Evolutionary conservation across 2,329 filamentous ascomycete genomes (phyloP), one percentile per base, ranked within the genome.

Genomic region (Nemania sp.): DNA sequence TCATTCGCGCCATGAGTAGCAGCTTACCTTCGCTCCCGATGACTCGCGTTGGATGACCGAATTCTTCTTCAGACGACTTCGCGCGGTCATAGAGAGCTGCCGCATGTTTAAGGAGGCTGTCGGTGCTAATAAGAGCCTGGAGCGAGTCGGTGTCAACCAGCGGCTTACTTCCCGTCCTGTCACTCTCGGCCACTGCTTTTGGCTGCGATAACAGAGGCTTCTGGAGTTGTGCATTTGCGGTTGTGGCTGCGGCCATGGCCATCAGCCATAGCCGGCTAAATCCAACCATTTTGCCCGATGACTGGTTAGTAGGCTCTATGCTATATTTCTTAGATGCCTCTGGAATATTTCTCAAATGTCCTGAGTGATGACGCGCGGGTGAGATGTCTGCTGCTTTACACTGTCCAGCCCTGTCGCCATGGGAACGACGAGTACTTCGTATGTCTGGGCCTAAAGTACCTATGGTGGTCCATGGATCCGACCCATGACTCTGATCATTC

Each of bases 31-130:
- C 66, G 58, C 84, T 87, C 24, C 86, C 86, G 60, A 90, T 89
- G 19, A 89, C 86, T 48, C 86, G 79, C 1, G 86, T 90, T 1
- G 86, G 86, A 62, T 86, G 86, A 56, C 81, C 80, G 65, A 84
- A 88, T 58, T 88, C 83, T 1, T 78, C 73, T 56, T 80, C 72
- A 9, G 79, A 78, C 47, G 78, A 73, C 68, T 85, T 75, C 0
- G 86, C 86, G 50, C 89, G 80, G 46, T 80, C 73, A 62, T 80
- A 89, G 7, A 90, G 78, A 34, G 81, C 69, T 62, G 85, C 74
- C 4, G 86, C 82, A 17, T 85, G 81, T 5, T 74, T 69, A 36
- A 86, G 70, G 6, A 90, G 79, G 20, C 79, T 81, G 15, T 80
- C 72, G 34, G 72, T 69, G 15, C 72, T 75, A 70, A 90, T 86